Evolutionary conservation across 225 moss, liverwort and hornwort genomes (phyloP), one percentile per base, ranked within the genome.

Genomic region (Asterella californica): DNA sequence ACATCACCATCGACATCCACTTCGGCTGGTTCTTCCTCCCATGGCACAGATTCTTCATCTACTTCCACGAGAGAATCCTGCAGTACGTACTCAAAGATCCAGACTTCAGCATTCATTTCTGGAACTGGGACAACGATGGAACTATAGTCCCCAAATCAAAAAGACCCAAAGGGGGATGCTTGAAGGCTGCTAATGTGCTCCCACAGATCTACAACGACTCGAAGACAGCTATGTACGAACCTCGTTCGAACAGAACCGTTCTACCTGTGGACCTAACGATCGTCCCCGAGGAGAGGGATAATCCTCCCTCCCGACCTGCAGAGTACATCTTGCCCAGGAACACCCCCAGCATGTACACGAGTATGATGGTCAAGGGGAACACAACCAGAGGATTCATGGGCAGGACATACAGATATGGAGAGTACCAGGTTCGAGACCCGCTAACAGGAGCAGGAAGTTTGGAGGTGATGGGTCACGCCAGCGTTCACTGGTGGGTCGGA

Each of bases 41-140:
- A 0, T 93, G 86, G 86, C 93, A 93, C 83, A 82, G 93, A n/a
- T 80, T 72, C 72, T 93, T 80, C 25, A 37, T 93, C 0, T 93
- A 89, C 72, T 93, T 93, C 27, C 93, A 93, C 59, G 93, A 93
- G 85, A 74, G 90, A 0, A 89, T 93, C 5, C 84, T 93, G 0
- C 88, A 62, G 48, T 83, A 80, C 24, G 60, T 93, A 21, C 86
- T 93, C 2, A 73, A 74, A 10, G 93, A 94, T 9, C 38, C 81
- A 2, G 81, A 86, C 0, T 92, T 94, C 62, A 42, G 83, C 21
- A 81, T 94, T 8, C 88, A 83, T 10, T 91, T 83, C 81, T 93
- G 91, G 91, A 91, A 91, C 66, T 91, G 90, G 91, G 93, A 93
- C 57, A 89, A 89, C 36, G 42, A 42, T 37, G 61, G 62, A 10